Evolutionary conservation across 2,329 filamentous ascomycete genomes (phyloP).

Genomic region (Colletotrichum musicola): DNA sequence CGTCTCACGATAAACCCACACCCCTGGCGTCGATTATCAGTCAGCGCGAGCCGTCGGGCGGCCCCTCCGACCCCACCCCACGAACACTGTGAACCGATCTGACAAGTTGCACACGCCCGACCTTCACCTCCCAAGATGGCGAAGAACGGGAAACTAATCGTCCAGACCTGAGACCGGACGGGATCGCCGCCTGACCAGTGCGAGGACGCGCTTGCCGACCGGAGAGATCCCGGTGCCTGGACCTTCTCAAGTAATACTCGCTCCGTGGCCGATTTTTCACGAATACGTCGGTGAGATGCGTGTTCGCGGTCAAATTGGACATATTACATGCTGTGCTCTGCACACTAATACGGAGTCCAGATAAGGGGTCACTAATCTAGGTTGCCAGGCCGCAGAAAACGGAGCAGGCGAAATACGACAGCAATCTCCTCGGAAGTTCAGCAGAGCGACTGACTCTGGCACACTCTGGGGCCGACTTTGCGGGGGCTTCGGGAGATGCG

Average conservation of each 20-base stretch:
- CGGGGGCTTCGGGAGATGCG: constrained; percentile 31
- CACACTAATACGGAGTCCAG: too few relatives aligned
- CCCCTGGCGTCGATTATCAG: neutral
- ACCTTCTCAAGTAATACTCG: too few relatives aligned
- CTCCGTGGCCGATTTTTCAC: constrained; percentile 1
- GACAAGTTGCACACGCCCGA: constrained; percentile 9
- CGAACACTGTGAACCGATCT: constrained; percentile 21
- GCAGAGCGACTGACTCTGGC: neutral
- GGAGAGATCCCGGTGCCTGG: neutral
- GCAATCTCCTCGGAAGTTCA: neutral
- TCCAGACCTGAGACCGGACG: constrained; percentile 24
- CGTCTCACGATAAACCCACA: constrained; percentile 6
- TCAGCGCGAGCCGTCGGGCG: constrained; percentile 23
- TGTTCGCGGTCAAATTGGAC: neutral
- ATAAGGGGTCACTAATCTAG: too few relatives aligned
- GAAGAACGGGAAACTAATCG: constrained; percentile 2
- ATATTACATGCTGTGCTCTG: too few relatives aligned
- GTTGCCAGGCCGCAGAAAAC: too few relatives aligned
- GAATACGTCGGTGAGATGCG: constrained; percentile 6
- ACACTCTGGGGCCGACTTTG: constrained; percentile 15
- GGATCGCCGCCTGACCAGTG: constrained; percentile 26
- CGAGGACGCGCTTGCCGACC: neutral
- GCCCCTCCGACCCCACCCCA: constrained; percentile 27
- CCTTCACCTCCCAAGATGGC: constrained; percentile 1
- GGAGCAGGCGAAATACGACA: neutral